Percentiles rank a stretch among this genome's conserved stretches.
These are phyloP conservation scores for Calocera cornea DNA, from an alignment of 768 basidiomycete genomes.

Conservation along the genomic window DNA sequence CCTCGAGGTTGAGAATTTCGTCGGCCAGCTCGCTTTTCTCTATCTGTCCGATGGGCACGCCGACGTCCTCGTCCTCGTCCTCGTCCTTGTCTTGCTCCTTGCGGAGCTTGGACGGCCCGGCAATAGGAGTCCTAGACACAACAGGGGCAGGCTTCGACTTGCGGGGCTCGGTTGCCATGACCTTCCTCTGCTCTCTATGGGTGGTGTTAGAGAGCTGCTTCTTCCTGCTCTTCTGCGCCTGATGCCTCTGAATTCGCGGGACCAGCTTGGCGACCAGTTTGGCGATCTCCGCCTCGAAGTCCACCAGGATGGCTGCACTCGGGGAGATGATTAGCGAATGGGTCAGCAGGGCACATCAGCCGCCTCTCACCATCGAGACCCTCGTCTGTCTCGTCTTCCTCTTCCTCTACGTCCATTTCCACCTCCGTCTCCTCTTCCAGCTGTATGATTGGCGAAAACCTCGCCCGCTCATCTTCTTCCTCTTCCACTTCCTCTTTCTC, in stretches of 20 bases:
- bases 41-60: slow-evolving; percentile 68
- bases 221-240: slow-evolving; percentile 62
- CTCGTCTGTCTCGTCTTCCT: slow-evolving; percentile 51
- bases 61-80: slow-evolving; percentile 14
- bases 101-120: slow-evolving; percentile 4
- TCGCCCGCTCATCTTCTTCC: too few species aligned
- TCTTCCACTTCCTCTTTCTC: too few species aligned
- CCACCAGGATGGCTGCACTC: slow-evolving; percentile 49
- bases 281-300: slow-evolving; percentile 72
- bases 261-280: slow-evolving; percentile 60
- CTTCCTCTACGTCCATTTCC: too few species aligned
- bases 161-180: slow-evolving; percentile 34
- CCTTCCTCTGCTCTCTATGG: slow-evolving; percentile 33
- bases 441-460: slow-evolving; percentile 42
- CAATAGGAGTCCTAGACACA: slow-evolving; percentile 7
- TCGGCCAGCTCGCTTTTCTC: slow-evolving; percentile 98
- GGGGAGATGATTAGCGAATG: slow-evolving; percentile 4
- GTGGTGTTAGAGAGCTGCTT: slow-evolving; percentile 25
- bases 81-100: slow-evolving; percentile 16
- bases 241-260: slow-evolving; percentile 42
- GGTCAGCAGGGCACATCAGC: slow-evolving; percentile 36
- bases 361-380: slow-evolving; percentile 40
- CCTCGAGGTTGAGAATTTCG: slow-evolving; percentile 77
- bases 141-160: slow-evolving; percentile 20
- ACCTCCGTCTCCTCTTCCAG: slow-evolving; percentile 38